Evolutionary conservation across 768 basidiomycete species (phyloP), one percentile per base, ranked within the genome.

Genomic region (Nidularia sp.): DNA sequence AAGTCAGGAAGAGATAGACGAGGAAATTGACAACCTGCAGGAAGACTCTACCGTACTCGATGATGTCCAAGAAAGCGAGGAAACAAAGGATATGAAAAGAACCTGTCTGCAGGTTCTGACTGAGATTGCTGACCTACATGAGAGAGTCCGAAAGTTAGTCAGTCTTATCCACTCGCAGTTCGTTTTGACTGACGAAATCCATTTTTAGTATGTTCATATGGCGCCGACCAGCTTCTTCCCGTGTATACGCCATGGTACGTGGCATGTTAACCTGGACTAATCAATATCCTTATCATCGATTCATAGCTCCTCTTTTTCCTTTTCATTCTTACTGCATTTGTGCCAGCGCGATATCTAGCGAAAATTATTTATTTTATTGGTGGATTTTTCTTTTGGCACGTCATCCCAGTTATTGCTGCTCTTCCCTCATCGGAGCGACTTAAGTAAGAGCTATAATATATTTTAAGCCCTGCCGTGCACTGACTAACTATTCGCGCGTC

Each of bases 371-470:
- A 74, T 49, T 75, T 80, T 48, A 52, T 67, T 32, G 49, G 71
- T 2, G 86, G 86, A 1, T 60, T 78, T 43, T 22, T 75, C 12
- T 88, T 82, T 61, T 88, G 86, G 86, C 86, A 87, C 57, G 62
- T 80, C 5, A 63, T 70, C 6, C 86, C 86, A 1, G 61, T 87
- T 41, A 45, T 86, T n/a, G 70, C 69, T 29, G 75, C 78, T 1
- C 67, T 88, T 25, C 70, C 80, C 8, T 66, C 73, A 1, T 60
- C 63, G 42, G 78, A 81, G 6, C 70, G 74, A 49, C 64, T 65
- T 49, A 73, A 81, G 84, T 78, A 56, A 51, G 72, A 55, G 13
- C 7, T 2, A 13, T 49, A 13, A 2, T 31, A 33, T 39, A 34
- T 45, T 31, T 18, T 18, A 18, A 18, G 39, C 34, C 10, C n/a